Conservation (phyloP, 2,329 filamentous ascomycete genomes). For the Cucurbitaria berberidis region DNA sequence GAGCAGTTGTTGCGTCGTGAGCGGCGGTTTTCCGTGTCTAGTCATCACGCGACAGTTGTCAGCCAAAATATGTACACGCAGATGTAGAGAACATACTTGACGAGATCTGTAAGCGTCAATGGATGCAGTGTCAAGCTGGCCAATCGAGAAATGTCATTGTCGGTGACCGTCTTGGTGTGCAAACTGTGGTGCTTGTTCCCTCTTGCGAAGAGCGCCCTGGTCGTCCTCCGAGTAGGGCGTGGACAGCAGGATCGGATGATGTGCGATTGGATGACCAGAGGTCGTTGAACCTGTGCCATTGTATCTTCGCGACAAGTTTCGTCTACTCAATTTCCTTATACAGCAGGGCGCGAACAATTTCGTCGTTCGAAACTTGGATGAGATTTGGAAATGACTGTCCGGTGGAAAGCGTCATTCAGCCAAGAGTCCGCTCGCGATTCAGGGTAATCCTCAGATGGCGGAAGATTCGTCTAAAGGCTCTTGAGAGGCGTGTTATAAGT, state of each 20-base stretch:
- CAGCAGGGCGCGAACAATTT: neutral
- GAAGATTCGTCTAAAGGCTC: neutral
- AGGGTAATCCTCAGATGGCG: neutral
- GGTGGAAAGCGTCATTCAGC: conserved; percentile 6
- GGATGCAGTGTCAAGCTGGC: conserved; percentile 79
- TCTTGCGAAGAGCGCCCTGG: conserved; percentile 23
- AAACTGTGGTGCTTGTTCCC: conserved; percentile 25
- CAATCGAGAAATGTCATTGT: conserved; percentile 79
- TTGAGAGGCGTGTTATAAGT: neutral
- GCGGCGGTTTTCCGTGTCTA: conserved; percentile 80
- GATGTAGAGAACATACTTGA: conserved; percentile 66
- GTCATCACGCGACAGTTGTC: conserved; percentile 14
- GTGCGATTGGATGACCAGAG: conserved; percentile 46
- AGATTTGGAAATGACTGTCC: neutral
- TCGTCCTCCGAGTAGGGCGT: conserved; percentile 23
- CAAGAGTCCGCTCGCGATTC: neutral
- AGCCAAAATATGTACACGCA: neutral
- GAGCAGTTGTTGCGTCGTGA: conserved; percentile 79
- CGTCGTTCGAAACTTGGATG: neutral
- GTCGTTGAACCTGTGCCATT: conserved; percentile 43
- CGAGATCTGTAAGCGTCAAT: conserved; percentile 84
- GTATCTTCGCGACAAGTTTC: neutral
- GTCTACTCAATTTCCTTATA: neutral
- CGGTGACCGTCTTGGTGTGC: conserved; percentile 57
- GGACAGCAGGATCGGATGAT: conserved; percentile 44